A percentile compares a stretch with the other conserved stretches of the same genome.
Evolutionary conservation across 169 alveolate genomes (phyloP).

Genomic region (Plasmodium billcollinsi): DNA sequence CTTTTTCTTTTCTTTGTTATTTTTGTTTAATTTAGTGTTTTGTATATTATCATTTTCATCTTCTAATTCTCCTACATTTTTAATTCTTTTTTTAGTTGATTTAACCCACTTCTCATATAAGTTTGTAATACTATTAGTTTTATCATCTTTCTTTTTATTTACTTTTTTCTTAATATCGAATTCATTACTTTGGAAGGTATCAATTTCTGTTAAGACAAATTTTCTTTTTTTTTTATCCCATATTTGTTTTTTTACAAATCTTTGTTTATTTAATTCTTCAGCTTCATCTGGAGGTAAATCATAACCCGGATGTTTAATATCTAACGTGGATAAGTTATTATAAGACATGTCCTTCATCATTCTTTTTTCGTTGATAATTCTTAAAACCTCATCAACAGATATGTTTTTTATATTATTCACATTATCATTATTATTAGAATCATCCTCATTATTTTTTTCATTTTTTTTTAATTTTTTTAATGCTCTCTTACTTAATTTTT

Average conservation of each 20-base stretch:
- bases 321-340: slow-evolving; percentile 11
- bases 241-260: slow-evolving; percentile 73
- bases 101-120: slow-evolving; percentile 82
- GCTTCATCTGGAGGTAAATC: slow-evolving; percentile 84
- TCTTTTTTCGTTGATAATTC: slow-evolving; percentile 55
- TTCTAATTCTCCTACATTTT: slow-evolving; percentile 82
- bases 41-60: slow-evolving; percentile 27
- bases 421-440: no score
- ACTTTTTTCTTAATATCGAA: slow-evolving; percentile 23
- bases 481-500: slow-evolving; percentile 69
- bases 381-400: slow-evolving; percentile 76
- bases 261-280: slow-evolving; percentile 77
- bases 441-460: background rate
- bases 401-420: slow-evolving; percentile 9
- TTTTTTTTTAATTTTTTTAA: slow-evolving; percentile 16
- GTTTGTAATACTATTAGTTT: slow-evolving; percentile 21
- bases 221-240: slow-evolving; percentile 80
- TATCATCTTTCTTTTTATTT: slow-evolving; percentile 47
- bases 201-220: slow-evolving; percentile 65
- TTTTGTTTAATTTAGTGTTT: background rate
- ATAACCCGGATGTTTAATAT: slow-evolving; percentile 65
- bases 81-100: slow-evolving; percentile 78
- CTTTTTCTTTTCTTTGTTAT: background rate
- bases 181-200: slow-evolving; percentile 19
- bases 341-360: slow-evolving; percentile 21